A percentile compares a stretch with the other conserved stretches of the same genome.
phyloP scores from a whole-genome alignment of 805 yeast species.

The Metschnikowia picachoensis region DNA sequence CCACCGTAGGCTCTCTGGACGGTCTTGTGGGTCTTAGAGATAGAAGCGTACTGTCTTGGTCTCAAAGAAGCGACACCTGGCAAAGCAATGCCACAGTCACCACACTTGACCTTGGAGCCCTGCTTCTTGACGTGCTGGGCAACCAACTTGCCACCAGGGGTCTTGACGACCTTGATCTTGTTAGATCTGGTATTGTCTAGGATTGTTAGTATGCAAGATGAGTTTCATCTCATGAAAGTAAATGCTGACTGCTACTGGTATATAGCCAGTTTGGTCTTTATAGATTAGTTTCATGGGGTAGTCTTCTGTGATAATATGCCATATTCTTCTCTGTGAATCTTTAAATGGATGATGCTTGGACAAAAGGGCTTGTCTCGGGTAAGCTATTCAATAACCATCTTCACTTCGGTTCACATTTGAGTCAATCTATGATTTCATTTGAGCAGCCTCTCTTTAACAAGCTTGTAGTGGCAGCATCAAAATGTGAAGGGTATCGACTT shows the following conservation, averaged over 20 bases:
- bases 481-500: too few relatives aligned
- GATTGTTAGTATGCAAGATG: slow-evolving; percentile 29
- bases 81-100: slow-evolving; percentile 80
- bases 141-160: slow-evolving; percentile 99
- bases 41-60: slow-evolving; percentile 96
- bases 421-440: too few relatives aligned
- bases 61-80: slow-evolving; percentile 91
- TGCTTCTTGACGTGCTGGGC: slow-evolving; percentile 96
- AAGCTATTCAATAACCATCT: too few relatives aligned
- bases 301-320: not conserved
- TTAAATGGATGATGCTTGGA: not conserved
- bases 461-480: too few relatives aligned
- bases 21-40: slow-evolving; percentile 95
- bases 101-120: slow-evolving; percentile 85
- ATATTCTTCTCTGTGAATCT: not conserved
- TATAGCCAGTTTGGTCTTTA: too few relatives aligned
- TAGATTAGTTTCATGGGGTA: too few relatives aligned
- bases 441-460: too few relatives aligned
- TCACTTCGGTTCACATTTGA: too few relatives aligned
- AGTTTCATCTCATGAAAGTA: too few relatives aligned
- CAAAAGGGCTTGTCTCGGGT: too few relatives aligned
- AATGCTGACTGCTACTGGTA: too few relatives aligned
- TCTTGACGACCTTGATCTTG: slow-evolving; percentile 99
- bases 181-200: slow-evolving; percentile 98
- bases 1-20: slow-evolving; percentile 99